phyloP scores from a whole-genome alignment of 345 rosid species.

The Erodium maritimum region DNA sequence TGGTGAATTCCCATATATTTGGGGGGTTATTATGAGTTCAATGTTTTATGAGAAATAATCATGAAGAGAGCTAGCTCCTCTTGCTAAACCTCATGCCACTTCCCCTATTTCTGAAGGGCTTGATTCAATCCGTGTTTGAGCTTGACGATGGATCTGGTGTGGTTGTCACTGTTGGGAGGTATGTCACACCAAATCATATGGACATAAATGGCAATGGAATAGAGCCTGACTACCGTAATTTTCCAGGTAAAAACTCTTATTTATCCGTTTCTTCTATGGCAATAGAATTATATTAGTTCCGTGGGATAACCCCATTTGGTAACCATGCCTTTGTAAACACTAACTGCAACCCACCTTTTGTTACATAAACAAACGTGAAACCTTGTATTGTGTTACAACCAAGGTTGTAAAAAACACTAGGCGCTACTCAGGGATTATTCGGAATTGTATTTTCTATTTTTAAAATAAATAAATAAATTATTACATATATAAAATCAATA shows the following conservation, averaged over 20 bases:
- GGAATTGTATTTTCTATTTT: no score
- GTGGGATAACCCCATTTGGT: no score
- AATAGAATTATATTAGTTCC: neutral
- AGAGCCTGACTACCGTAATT: slow-evolving; percentile 54
- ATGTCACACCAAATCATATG: slow-evolving; percentile 76
- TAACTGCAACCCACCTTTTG: no score
- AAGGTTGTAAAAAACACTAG: no score
- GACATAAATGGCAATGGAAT: slow-evolving; percentile 93
- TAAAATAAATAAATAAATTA: no score
- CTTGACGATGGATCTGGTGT: slow-evolving; percentile 91
- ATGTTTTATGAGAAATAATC: neutral
- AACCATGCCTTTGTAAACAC: no score
- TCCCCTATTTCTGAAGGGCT: slow-evolving; percentile 36
- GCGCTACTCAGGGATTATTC: no score
- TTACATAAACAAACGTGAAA: no score
- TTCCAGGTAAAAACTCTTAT: slow-evolving; percentile 48
- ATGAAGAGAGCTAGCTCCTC: neutral
- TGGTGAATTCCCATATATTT: neutral
- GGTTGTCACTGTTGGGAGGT: slow-evolving; percentile 74
- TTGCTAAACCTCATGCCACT: slow-evolving; percentile 4
- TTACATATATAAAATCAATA: no score
- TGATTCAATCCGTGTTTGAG: slow-evolving; percentile 85
- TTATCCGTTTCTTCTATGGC: neutral
- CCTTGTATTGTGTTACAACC: no score
- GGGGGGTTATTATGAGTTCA: no score